Conservation (phyloP, 805 yeast species). For the Wickerhamomyces hampshirensis region DNA sequence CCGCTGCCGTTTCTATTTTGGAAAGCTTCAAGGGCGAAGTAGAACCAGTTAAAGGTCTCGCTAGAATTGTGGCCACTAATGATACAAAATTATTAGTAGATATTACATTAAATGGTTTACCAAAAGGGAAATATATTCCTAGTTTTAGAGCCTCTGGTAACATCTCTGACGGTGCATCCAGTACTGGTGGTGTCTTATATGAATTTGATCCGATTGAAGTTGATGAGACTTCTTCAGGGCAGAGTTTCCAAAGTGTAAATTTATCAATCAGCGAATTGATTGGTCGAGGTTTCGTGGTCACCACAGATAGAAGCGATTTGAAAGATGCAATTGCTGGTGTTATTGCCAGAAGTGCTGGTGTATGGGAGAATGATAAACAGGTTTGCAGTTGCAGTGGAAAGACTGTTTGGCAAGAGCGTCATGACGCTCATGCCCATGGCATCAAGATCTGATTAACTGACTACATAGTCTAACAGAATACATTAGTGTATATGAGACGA, state of each 20-base stretch:
- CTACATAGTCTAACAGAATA: not conserved
- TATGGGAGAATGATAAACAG: constrained; percentile 91
- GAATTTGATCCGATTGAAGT: constrained; percentile 28
- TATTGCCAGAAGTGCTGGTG: constrained; percentile 93
- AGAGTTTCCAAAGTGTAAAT: constrained; percentile 39
- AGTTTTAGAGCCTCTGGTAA: constrained; percentile 69
- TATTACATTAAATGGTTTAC: constrained; percentile 68
- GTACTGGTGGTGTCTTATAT: constrained; percentile 52
- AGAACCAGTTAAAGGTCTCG: constrained; percentile 77
- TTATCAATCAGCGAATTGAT: constrained; percentile 55
- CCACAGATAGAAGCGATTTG: constrained; percentile 17
- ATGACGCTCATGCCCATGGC: constrained; percentile 66
- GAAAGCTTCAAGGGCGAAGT: constrained; percentile 57
- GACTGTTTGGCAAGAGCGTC: constrained; percentile 92
- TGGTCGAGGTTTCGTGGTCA: constrained; percentile 52
- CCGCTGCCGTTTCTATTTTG: constrained; percentile 87
- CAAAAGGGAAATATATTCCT: constrained; percentile 63
- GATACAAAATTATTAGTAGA: constrained; percentile 60
- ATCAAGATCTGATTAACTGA: constrained; percentile 25
- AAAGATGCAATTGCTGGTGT: constrained; percentile 66
- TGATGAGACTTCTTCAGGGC: constrained; percentile 36
- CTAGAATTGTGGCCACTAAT: constrained; percentile 70
- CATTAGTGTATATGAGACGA: constrained; percentile 7
- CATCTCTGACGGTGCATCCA: constrained; percentile 64
- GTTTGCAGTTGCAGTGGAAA: constrained; percentile 95